Conservation (phyloP, 257 asterid species). For the Nicotiana sylvestris region DNA sequence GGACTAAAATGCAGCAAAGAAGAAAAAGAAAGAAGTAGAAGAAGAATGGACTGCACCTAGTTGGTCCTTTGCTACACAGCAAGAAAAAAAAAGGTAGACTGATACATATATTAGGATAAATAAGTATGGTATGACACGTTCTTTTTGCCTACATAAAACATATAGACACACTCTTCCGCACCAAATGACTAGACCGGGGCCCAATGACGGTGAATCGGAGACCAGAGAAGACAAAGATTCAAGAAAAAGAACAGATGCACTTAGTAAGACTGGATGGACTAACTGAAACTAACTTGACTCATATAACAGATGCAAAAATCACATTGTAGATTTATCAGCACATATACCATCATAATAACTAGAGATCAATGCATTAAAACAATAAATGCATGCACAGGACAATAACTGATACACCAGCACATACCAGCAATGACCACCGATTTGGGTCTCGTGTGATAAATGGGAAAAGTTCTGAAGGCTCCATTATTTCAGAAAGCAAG, state of each 20-base stretch:
- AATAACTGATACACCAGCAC: slow-evolving; percentile 12
- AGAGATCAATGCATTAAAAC: neutral
- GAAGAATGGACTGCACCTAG: neutral
- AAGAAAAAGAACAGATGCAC: neutral
- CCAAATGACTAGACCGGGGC: neutral
- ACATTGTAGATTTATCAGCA: neutral
- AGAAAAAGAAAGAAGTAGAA: neutral
- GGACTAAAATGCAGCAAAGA: neutral
- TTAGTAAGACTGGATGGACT: neutral
- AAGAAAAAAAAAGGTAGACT: neutral
- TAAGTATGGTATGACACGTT: neutral
- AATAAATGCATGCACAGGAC: neutral
- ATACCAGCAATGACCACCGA: slow-evolving; percentile 94
- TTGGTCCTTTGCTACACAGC: neutral
- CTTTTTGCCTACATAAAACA: neutral
- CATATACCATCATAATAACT: neutral
- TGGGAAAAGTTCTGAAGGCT: slow-evolving; percentile 95
- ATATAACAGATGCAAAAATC: neutral
- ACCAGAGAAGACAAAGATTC: neutral
- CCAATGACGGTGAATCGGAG: neutral
- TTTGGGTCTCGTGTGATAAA: slow-evolving; percentile 94
- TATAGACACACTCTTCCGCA: neutral
- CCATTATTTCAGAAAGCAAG: slow-evolving; percentile 88
- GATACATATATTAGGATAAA: neutral
- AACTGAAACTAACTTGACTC: neutral